Base-by-base conservation (phyloP, 2,329 filamentous ascomycete species). In the Epichloe sp. region DNA sequence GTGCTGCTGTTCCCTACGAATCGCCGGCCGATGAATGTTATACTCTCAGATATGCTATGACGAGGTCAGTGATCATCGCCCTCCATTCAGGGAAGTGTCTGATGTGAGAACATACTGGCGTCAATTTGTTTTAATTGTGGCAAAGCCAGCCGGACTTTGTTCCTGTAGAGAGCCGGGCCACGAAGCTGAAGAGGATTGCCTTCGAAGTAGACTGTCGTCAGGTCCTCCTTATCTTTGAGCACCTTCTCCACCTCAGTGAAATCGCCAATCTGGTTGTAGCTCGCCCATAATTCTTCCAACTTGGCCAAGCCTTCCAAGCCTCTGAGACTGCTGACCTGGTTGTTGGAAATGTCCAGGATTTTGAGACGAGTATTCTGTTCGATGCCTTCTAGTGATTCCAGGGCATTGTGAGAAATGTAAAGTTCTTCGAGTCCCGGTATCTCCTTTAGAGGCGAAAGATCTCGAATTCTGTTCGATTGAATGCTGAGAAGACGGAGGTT, bases 121-220 rank as follows among this genome's bases (percentile, higher is more conserved):
- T 98, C 93, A 65, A 98, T 96, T 73, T 98, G 90, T 64, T 79
- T 79, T 49, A 98, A 73, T 66, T 93, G 85, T 52, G 93, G 93
- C 67, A 98, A 68, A 36, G 89, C 86, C 65, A 98, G 70, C 53
- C 85, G 78, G 43, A 98, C 82, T 71, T 98, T 98, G 70, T 96
- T 97, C 62, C 93, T 76, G 68, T 98, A 98, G 54, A 96, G 69
- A 1, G 87, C 86, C n/a, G 86, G 86, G 4, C 79, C 80, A 50
- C 77, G 78, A 54, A 82, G 74, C 70, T 98, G 93, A 59, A 98
- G 67, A 26, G 90, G 91, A 61, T 95, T 96, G 1, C 89, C 90
- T 65, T 98, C 93, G 57, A 98, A 94, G 65, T 98, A 98, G 11
- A 98, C 91, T 1, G 93, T 96, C 54, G 83, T 81, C 58, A 97